phyloP scores from a whole-genome alignment of 2,329 filamentous ascomycete genomes.

The Hypomyces perniciosus region DNA sequence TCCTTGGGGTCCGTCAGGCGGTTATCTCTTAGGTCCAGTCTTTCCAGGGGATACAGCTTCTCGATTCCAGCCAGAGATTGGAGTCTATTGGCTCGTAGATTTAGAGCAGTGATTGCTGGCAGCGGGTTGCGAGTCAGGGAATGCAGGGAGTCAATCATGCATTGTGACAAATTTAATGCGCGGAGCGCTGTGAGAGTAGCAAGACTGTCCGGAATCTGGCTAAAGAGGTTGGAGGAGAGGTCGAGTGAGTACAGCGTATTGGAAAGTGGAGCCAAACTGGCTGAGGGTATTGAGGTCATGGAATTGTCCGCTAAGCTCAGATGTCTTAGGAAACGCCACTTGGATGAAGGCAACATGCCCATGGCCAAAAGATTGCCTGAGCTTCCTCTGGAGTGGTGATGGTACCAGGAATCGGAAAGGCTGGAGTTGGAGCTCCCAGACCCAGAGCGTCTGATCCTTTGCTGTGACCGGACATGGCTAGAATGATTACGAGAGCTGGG shows the following conservation, averaged over 20 bases:
- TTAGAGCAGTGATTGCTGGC: conserved; percentile 88
- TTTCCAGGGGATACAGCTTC: conserved; percentile 78
- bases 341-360: conserved; percentile 70
- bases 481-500: conserved; percentile 67
- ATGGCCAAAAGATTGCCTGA: conserved; percentile 69
- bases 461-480: conserved; percentile 58
- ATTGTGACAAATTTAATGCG: conserved; percentile 88
- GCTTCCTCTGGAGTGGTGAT: conserved; percentile 58
- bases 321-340: conserved; percentile 93
- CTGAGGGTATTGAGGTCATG: conserved; percentile 69
- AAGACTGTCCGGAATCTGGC: conserved; percentile 88
- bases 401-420: conserved; percentile 57
- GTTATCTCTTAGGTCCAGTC: conserved; percentile 88
- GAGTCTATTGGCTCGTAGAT: conserved; percentile 82
- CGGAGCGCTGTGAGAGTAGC: conserved; percentile 81
- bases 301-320: conserved; percentile 89
- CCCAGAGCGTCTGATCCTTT: conserved; percentile 77
- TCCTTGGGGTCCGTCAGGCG: conserved; percentile 85
- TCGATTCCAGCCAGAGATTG: conserved; percentile 85
- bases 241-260: conserved; percentile 89
- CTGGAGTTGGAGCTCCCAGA: conserved; percentile 91
- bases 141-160: conserved; percentile 94
- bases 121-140: conserved; percentile 80
- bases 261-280: conserved; percentile 73
- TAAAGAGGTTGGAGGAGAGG: conserved; percentile 85